Percentiles rank a stretch among this genome's conserved stretches.
Conservation (phyloP, 768 basidiomycete genomes). For the Boletales sp. region DNA sequence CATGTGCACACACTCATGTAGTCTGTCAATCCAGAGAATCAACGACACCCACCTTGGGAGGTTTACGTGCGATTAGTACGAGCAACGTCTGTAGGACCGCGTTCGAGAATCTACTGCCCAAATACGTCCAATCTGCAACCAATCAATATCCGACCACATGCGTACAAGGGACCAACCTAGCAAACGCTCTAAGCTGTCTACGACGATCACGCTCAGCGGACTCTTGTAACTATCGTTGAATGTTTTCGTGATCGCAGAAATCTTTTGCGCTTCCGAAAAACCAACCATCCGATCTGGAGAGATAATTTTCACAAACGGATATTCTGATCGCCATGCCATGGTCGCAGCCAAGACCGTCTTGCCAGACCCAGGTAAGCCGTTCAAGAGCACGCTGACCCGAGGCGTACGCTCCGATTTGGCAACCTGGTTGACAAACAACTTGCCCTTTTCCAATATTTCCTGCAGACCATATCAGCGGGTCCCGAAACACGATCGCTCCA, state of each 20-base stretch:
- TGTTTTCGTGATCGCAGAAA: constrained; percentile 85
- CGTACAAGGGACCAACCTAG: constrained; percentile 58
- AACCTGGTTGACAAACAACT: constrained; percentile 91
- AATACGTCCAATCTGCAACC: constrained; percentile 84
- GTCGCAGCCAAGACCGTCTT: constrained; percentile 94
- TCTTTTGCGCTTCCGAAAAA: constrained; percentile 88
- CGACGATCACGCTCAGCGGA: constrained; percentile 91
- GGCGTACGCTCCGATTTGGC: constrained; percentile 86
- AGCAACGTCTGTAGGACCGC: constrained; percentile 85
- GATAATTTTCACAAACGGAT: constrained; percentile 96
- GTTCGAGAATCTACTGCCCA: constrained; percentile 97
- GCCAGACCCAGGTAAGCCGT: constrained; percentile 87
- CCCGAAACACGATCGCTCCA: not conserved
- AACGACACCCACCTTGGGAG: constrained; percentile 73
- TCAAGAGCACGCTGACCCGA: constrained; percentile 84
- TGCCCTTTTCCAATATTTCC: constrained; percentile 84
- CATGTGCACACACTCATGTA: constrained; percentile 8
- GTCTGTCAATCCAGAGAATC: not conserved
- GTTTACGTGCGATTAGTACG: constrained; percentile 82
- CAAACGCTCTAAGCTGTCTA: constrained; percentile 91
- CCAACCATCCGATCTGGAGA: constrained; percentile 98
- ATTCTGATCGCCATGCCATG: constrained; percentile 90
- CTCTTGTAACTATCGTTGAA: constrained; percentile 97
- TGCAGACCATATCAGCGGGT: constrained; percentile 29
- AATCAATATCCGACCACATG: constrained; percentile 6